Percentiles rank a stretch among this genome's conserved stretches.
These are phyloP conservation scores for Fennellomyces sp. DNA, from an alignment of 371 early-diverging fungal genomes.

Conservation along the genomic window DNA sequence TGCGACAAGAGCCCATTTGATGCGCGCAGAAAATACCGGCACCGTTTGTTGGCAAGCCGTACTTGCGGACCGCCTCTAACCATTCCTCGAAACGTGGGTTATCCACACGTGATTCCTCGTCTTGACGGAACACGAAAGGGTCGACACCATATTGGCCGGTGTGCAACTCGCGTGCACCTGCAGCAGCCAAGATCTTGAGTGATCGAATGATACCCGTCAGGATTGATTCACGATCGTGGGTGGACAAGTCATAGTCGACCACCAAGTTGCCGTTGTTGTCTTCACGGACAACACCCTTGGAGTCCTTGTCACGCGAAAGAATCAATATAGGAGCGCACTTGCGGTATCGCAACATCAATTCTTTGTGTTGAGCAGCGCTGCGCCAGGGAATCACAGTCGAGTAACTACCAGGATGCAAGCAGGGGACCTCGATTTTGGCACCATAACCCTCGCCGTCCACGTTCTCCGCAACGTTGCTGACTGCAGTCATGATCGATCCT, in stretches of 20 bases:
- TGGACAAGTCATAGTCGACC: conserved; percentile 53
- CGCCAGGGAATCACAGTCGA: conserved; percentile 58
- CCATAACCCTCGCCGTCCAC: conserved; percentile 67
- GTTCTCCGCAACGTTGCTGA: conserved; percentile 60
- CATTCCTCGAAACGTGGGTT: conserved; percentile 41
- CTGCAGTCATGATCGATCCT: conserved; percentile 77
- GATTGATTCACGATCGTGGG: conserved; percentile 56
- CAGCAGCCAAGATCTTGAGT: conserved; percentile 49
- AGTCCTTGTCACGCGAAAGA: conserved; percentile 73
- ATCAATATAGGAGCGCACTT: conserved; percentile 58
- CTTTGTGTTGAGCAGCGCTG: conserved; percentile 56
- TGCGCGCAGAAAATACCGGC: conserved; percentile 54
- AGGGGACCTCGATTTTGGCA: conserved; percentile 70
- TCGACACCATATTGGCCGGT: conserved; percentile 57
- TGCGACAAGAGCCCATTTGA: conserved; percentile 74
- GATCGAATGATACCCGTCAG: conserved; percentile 54
- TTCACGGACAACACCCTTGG: conserved; percentile 33
- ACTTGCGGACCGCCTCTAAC: conserved; percentile 23
- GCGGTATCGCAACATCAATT: conserved; percentile 51
- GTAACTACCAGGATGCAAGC: conserved; percentile 56
- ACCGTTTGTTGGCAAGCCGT: conserved; percentile 35
- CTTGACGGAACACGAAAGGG: conserved; percentile 37
- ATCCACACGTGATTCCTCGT: conserved; percentile 35
- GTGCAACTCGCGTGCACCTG: conserved; percentile 63
- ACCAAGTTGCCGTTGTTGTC: conserved; percentile 30